Evolutionary conservation across 768 basidiomycete species (phyloP), one percentile per base, ranked within the genome.

Genomic region (Boletus subcaerulescens): DNA sequence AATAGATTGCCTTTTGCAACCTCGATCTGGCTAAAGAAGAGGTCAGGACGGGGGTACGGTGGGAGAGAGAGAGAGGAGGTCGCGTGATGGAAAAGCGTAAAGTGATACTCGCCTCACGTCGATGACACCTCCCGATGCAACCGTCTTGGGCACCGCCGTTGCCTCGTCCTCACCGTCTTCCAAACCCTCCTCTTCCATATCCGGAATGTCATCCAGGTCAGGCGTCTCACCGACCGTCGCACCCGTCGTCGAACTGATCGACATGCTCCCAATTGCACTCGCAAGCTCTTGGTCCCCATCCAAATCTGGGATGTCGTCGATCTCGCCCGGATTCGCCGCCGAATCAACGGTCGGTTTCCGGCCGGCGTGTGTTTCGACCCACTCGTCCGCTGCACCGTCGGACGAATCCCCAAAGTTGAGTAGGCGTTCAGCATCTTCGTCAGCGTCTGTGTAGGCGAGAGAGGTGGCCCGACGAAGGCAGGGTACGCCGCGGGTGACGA

Each of bases 351-450:
- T 73, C 15, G 76, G 22, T 61, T 81, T 81, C 60, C 91, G 83
- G 4, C 90, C 89, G 0, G 94, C 88, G 68, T 99, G 97, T 12
- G 97, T 99, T 71, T 98, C 93, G 18, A 99, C 97, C 97, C 97
- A 99, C 62, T 98, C 96, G 56, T 97, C 94, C 15, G 78, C 86
- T 9, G 78, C 74, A 5, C 76, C 75, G 13, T 74, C 75, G 4
- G 80, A 79, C 14, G 81, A 75, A 64, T 86, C 87, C 1, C 81
- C 90, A 61, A 98, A 93, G 35, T 83, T 85, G 44, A 99, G 80
- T 22, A 98, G 76, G 40, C 93, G 90, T 71, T 99, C 96, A 0
- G 90, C 92, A 65, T 98, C 97, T 72, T 97, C 96, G 69, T 98
- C 95, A 12, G 87, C 91, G 62, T 96, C 96, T 1, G 93, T 94